Percentiles rank a stretch among this genome's conserved stretches.
These are phyloP conservation scores for Leccinum variicolor DNA, from an alignment of 768 basidiomycete genomes.

Conservation along the genomic window DNA sequence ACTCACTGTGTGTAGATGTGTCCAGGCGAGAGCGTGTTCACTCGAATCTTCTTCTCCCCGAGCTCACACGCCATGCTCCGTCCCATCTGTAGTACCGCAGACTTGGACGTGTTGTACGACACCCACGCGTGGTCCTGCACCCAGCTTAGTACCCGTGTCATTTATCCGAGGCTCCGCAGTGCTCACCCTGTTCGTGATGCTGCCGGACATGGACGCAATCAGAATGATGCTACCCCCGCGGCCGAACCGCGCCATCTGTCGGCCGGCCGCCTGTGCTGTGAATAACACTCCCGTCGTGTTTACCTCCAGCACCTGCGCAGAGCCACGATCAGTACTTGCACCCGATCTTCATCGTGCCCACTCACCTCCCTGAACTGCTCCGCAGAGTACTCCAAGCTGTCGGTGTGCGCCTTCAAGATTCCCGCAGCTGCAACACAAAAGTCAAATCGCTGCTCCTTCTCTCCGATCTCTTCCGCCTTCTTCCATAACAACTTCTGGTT, in stretches of 20 bases:
- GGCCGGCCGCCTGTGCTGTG: slow-evolving; percentile 58
- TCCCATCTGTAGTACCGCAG: slow-evolving; percentile 75
- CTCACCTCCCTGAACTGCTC: slow-evolving; percentile 61
- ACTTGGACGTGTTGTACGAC: slow-evolving; percentile 75
- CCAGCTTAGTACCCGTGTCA: neutral
- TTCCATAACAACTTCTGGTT: slow-evolving; percentile 61
- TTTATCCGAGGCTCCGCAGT: neutral
- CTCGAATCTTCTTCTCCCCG: slow-evolving; percentile 60
- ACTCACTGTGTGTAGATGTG: slow-evolving; percentile 69
- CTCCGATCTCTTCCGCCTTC: slow-evolving; percentile 54
- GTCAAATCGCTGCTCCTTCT: slow-evolving; percentile 69
- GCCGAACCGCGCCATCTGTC: slow-evolving; percentile 51
- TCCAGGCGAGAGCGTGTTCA: slow-evolving; percentile 75
- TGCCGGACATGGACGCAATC: slow-evolving; percentile 60
- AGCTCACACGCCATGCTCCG: slow-evolving; percentile 83
- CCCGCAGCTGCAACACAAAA: slow-evolving; percentile 79
- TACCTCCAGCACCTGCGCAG: slow-evolving; percentile 56
- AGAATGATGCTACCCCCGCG: slow-evolving; percentile 54
- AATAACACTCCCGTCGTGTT: slow-evolving; percentile 62
- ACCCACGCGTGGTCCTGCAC: slow-evolving; percentile 69
- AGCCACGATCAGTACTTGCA: neutral
- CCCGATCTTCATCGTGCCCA: neutral
- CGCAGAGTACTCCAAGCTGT: slow-evolving; percentile 65
- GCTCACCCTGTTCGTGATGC: slow-evolving; percentile 67
- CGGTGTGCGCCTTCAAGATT: slow-evolving; percentile 54